phyloP scores from a whole-genome alignment of 2,329 filamentous ascomycete genomes.

The Elsinoe arachidis region DNA sequence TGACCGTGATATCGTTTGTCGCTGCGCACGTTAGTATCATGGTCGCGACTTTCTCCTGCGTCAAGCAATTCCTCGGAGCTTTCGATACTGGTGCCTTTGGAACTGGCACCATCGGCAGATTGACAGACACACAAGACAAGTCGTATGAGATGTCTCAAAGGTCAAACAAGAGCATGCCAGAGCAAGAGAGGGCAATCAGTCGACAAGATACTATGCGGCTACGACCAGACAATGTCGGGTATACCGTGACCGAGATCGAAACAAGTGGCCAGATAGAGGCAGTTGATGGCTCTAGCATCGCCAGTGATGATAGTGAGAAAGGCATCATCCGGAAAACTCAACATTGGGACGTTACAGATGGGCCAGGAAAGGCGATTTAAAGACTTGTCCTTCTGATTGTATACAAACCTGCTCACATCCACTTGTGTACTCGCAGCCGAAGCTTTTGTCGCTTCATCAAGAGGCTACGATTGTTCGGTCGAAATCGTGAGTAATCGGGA shows the following conservation, averaged over 20 bases:
- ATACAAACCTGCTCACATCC: too few species aligned
- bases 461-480: too few species aligned
- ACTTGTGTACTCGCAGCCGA: too few species aligned
- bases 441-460: too few species aligned
- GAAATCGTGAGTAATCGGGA: too few species aligned
- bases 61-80: constrained; percentile 6
- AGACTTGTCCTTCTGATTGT: too few species aligned
- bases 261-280: not conserved
- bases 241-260: constrained; percentile 4
- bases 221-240: constrained; percentile 4
- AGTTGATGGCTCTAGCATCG: not conserved
- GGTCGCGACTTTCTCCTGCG: constrained; percentile 7
- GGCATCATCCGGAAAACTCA: constrained; percentile 4
- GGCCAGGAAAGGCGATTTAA: not conserved
- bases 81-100: constrained; percentile 4
- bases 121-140: not conserved
- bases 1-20: not conserved
- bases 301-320: not conserved
- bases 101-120: not conserved
- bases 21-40: constrained; percentile 1
- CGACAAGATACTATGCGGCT: not conserved
- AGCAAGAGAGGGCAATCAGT: not conserved
- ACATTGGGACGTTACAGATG: constrained; percentile 4
- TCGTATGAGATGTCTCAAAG: constrained; percentile 1
- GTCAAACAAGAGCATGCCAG: not conserved